These are phyloP conservation scores for Macrolepiota dolichaula DNA, from an alignment of 768 basidiomycete species.

Conservation along the genomic window DNA sequence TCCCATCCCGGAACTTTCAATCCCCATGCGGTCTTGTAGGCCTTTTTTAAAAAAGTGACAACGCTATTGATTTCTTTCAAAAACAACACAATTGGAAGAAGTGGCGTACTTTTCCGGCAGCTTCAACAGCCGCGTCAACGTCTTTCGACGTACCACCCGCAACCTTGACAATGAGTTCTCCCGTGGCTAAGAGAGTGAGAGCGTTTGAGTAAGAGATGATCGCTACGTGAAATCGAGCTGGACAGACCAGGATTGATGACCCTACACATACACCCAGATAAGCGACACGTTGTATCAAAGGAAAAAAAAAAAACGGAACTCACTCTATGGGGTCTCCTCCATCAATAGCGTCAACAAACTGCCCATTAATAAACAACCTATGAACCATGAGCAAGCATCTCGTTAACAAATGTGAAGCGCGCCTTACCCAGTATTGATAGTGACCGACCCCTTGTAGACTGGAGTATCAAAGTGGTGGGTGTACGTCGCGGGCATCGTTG, in stretches of 20 bases:
- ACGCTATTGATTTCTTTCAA: background rate
- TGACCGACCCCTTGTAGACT: constrained; percentile 18
- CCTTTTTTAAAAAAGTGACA: constrained; percentile 16
- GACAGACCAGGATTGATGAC: constrained; percentile 53
- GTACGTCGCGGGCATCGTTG: constrained; percentile 22
- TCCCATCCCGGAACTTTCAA: constrained; percentile 48
- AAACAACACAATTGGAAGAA: too few species aligned
- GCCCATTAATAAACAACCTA: constrained; percentile 69
- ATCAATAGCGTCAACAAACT: constrained; percentile 58
- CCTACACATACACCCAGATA: constrained; percentile 24
- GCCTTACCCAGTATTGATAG: constrained; percentile 20
- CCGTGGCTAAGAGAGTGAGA: constrained; percentile 49
- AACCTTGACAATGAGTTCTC: constrained; percentile 56
- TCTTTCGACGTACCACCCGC: constrained; percentile 63
- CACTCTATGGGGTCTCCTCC: constrained; percentile 59
- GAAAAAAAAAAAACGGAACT: constrained; percentile 20
- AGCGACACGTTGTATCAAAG: background rate
- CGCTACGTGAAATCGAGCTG: too few species aligned
- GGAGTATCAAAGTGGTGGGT: constrained; percentile 20
- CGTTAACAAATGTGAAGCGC: background rate
- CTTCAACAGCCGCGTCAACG: constrained; percentile 72
- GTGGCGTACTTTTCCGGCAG: constrained; percentile 49
- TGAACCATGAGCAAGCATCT: background rate
- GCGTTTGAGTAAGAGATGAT: constrained; percentile 12
- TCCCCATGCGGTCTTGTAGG: constrained; percentile 65